Conservation (phyloP, 805 yeast species). For the Pichia thaimueangensis region DNA sequence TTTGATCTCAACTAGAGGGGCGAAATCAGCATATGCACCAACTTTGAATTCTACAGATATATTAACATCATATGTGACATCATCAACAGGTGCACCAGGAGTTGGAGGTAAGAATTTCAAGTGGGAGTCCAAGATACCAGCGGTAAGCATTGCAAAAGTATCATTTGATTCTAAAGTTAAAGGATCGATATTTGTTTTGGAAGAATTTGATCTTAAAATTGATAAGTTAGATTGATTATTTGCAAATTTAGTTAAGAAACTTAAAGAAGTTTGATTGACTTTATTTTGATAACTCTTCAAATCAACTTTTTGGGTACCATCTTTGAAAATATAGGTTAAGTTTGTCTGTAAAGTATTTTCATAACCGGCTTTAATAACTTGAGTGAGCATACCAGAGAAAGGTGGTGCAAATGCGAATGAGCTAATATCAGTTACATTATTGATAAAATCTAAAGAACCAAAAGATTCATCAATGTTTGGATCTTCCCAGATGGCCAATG, state of each 20-base stretch:
- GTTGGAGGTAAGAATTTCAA: slow-evolving; percentile 25
- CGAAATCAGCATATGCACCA: slow-evolving; percentile 3
- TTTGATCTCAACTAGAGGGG: slow-evolving; percentile 21
- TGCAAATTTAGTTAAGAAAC: slow-evolving; percentile 34
- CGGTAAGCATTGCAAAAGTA: slow-evolving; percentile 17
- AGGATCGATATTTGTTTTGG: slow-evolving; percentile 23
- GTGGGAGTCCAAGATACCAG: slow-evolving; percentile 28
- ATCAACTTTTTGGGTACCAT: slow-evolving; percentile 32
- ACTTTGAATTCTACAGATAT: slow-evolving; percentile 21
- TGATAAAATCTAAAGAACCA: slow-evolving; percentile 32
- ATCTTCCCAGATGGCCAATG: slow-evolving; percentile 49
- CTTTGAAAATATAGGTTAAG: slow-evolving; percentile 32
- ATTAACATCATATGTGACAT: slow-evolving; percentile 25
- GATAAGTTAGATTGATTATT: slow-evolving; percentile 30
- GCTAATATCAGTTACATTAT: slow-evolving; percentile 27
- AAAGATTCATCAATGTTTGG: slow-evolving; percentile 31
- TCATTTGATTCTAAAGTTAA: slow-evolving; percentile 15
- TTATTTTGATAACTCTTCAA: slow-evolving; percentile 26
- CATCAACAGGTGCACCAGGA: slow-evolving; percentile 13
- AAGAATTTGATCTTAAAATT: slow-evolving; percentile 21
- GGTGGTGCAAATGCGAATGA: slow-evolving; percentile 35
- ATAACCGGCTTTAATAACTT: slow-evolving; percentile 34
- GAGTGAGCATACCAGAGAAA: slow-evolving; percentile 31
- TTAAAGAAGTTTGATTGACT: slow-evolving; percentile 34
- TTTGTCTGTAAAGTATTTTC: slow-evolving; percentile 30